phyloP scores from a whole-genome alignment of 352 stramenopile species.

The Peronosclerospora sorghi region DNA sequence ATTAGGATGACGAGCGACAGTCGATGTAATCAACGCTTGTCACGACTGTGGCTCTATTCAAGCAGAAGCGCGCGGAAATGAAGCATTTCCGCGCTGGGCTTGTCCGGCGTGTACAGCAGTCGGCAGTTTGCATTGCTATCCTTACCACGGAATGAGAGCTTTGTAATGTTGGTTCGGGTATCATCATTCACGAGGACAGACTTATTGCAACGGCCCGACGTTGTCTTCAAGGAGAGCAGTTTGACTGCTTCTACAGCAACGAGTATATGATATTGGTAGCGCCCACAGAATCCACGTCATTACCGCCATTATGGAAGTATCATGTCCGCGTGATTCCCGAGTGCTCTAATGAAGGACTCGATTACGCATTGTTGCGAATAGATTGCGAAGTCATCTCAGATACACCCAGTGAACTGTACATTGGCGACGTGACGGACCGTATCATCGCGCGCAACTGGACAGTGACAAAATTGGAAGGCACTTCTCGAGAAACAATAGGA shows the following conservation, averaged over 20 bases:
- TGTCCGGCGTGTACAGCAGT: conserved; percentile 78
- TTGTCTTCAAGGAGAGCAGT: conserved; percentile 75
- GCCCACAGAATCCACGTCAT: conserved; percentile 68
- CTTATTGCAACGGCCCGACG: conserved; percentile 72
- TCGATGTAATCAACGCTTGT: conserved; percentile 53
- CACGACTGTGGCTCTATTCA: conserved; percentile 67
- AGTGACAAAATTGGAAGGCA: conserved; percentile 70
- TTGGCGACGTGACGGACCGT: conserved; percentile 79
- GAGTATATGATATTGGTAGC: conserved; percentile 83
- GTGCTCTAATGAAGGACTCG: conserved; percentile 75
- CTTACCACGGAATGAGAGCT: conserved; percentile 75
- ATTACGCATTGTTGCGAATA: conserved; percentile 74
- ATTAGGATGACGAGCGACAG: conserved; percentile 59
- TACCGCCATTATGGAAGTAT: conserved; percentile 78
- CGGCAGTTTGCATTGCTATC: conserved; percentile 74
- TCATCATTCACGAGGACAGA: conserved; percentile 75
- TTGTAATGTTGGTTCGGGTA: conserved; percentile 79
- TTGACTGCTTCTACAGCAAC: conserved; percentile 80
- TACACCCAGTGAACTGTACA: conserved; percentile 76
- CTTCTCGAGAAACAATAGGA: conserved; percentile 48
- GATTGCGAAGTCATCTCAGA: conserved; percentile 81
- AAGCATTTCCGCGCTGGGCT: conserved; percentile 80
- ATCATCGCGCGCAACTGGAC: conserved; percentile 80
- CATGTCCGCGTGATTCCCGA: conserved; percentile 69
- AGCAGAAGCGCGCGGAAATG: conserved; percentile 71